Evolutionary conservation across 331 rosid species (phyloP), one percentile per base, ranked within the genome.

Genomic region (Saraca asoca): DNA sequence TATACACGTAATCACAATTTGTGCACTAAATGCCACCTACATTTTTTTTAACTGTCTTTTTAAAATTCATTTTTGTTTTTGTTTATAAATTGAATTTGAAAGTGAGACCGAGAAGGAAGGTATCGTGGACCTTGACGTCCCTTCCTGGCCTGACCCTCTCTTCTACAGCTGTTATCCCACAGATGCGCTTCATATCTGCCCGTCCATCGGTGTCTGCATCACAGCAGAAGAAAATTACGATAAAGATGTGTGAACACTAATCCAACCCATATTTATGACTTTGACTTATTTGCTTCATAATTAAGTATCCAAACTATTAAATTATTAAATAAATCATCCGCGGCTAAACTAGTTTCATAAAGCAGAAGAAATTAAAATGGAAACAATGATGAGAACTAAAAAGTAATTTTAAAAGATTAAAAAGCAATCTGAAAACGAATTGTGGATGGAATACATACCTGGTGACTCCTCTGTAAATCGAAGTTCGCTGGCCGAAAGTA

Each of bases 171-270:
- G 81, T 94, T 94, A 77, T 94, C 99, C 99, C 99, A 94, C 0
- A 94, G 95, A 90, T 94, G 99, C 79, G 99, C 99, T 80, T 94
- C 99, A 66, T 94, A 94, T 90, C 99, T 85, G 52, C 99, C 99
- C 63, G 99, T 94, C 99, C 99, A 94, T 67, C 99, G 75, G 73
- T 93, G 98, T 38, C 98, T 93, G 80, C 62, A 69, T 46, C 70
- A 42, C 29, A 8, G 14, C 42, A 45, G 2, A 46, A 16, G 37
- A 9, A 7, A 9, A 7, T 49, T 5, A 74, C 5, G 60, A 50
- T 29, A 39, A 7, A 39, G 11, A 39, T 57, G 6, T 15, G 53
- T 7, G 58, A 49, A 55, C 43, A 5, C 7, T 11, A 45, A 48
- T 12, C 62, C 7, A 53, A 31, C 42, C 68, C 73, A 58, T 42